A percentile compares a stretch with the other conserved stretches of the same genome.
phyloP scores from a whole-genome alignment of 106 monocot genomes.

The Dactylorhiza incarnata region DNA sequence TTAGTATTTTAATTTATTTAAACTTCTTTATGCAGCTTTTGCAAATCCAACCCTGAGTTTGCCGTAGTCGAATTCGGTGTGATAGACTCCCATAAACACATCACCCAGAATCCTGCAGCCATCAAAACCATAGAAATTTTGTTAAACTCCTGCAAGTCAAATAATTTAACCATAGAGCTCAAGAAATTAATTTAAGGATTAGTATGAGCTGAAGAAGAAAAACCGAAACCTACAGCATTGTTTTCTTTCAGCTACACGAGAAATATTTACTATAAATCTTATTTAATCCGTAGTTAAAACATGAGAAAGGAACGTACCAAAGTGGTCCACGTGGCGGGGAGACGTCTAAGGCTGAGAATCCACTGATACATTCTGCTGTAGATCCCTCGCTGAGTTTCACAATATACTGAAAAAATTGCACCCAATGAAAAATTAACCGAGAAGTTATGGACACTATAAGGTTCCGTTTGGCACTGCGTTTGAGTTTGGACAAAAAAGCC shows the following conservation, averaged over 20 bases:
- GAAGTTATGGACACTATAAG: no score
- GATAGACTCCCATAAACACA: conserved; percentile 86
- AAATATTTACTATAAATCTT: no score
- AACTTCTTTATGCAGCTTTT: conserved; percentile 39
- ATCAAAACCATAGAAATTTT: neutral
- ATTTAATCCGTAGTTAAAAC: no score
- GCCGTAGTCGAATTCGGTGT: conserved; percentile 83
- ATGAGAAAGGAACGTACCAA: conserved; percentile 15
- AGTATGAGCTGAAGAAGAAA: no score
- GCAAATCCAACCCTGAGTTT: conserved; percentile 71
- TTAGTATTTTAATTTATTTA: no score
- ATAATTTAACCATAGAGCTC: no score
- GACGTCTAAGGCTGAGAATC: conserved; percentile 77
- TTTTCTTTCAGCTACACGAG: no score
- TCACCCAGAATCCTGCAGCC: conserved; percentile 84
- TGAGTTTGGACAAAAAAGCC: no score
- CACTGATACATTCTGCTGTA: conserved; percentile 72
- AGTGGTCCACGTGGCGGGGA: conserved; percentile 70
- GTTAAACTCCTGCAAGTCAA: no score
- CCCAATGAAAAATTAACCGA: neutral
- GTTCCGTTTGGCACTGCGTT: no score
- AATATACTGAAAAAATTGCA: conserved; percentile 45
- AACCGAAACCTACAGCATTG: no score
- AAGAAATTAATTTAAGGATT: no score
- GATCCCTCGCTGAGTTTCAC: conserved; percentile 54